These are phyloP conservation scores for Dictyostelium gargantuum DNA, from an alignment of 208 protist genomes.

Conservation along the genomic window DNA sequence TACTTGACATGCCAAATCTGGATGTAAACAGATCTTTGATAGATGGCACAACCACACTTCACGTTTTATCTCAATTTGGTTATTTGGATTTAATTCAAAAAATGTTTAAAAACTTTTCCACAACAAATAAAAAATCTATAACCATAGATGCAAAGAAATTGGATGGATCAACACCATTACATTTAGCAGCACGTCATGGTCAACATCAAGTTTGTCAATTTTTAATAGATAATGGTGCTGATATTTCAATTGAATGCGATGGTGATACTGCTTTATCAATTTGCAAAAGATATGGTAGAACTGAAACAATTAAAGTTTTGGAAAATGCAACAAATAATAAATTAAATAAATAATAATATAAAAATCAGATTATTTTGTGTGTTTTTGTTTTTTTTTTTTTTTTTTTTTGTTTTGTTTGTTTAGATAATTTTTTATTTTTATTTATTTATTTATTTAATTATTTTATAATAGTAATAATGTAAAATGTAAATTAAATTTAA, in stretches of 20 bases:
- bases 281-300: constrained; percentile 38
- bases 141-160: neutral
- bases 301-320: constrained; percentile 47
- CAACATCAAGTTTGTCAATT: constrained; percentile 20
- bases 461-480: no score
- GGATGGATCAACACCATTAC: neutral
- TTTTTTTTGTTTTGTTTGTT: neutral
- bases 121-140: no score
- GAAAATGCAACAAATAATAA: neutral
- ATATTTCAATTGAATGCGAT: neutral
- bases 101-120: neutral
- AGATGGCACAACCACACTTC: neutral
- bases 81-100: neutral
- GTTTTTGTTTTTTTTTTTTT: neutral
- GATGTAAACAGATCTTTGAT: neutral
- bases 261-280: constrained; percentile 20
- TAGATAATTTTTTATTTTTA: neutral
- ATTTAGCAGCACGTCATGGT: constrained; percentile 36
- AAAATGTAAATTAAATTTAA: no score
- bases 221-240: neutral
- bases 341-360: neutral
- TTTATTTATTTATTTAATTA: neutral
- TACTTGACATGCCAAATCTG: neutral
- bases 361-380: neutral
- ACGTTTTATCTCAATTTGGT: constrained; percentile 25